Evolutionary conservation across 2,329 filamentous ascomycete genomes (phyloP).

Genomic region (Colletotrichum paranaense): DNA sequence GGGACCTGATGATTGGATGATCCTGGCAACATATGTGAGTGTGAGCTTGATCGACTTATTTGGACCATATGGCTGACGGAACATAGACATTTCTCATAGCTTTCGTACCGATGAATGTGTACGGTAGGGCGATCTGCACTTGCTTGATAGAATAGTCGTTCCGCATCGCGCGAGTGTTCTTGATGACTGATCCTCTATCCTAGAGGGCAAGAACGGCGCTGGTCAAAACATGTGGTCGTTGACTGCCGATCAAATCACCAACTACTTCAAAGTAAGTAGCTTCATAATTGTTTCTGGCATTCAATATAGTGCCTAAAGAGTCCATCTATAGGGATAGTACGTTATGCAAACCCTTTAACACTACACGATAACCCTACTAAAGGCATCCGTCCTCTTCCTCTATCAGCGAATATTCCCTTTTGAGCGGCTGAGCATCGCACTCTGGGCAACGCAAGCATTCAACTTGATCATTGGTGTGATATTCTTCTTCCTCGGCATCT

Average conservation of each 20-base stretch:
- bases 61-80: background rate
- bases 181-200: background rate
- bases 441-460: slow-evolving; percentile 36
- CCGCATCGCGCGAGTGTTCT: background rate
- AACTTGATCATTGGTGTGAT: slow-evolving; percentile 22
- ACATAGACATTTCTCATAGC: background rate
- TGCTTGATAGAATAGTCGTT: background rate
- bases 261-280: background rate
- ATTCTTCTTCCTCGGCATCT: slow-evolving; percentile 47
- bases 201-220: background rate
- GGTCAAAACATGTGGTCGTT: background rate
- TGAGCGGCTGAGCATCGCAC: slow-evolving; percentile 38
- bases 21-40: background rate
- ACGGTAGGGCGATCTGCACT: background rate
- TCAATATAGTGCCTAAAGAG: background rate
- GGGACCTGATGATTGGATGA: background rate
- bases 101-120: background rate
- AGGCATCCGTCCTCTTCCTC: slow-evolving; percentile 49
- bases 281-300: too few species aligned
- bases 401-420: slow-evolving; percentile 51
- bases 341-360: background rate
- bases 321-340: background rate
- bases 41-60: background rate
- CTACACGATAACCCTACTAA: slow-evolving; percentile 49
- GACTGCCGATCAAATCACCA: background rate